Base-by-base conservation (phyloP, 805 yeast species). In the Myxozyma neotropica region DNA sequence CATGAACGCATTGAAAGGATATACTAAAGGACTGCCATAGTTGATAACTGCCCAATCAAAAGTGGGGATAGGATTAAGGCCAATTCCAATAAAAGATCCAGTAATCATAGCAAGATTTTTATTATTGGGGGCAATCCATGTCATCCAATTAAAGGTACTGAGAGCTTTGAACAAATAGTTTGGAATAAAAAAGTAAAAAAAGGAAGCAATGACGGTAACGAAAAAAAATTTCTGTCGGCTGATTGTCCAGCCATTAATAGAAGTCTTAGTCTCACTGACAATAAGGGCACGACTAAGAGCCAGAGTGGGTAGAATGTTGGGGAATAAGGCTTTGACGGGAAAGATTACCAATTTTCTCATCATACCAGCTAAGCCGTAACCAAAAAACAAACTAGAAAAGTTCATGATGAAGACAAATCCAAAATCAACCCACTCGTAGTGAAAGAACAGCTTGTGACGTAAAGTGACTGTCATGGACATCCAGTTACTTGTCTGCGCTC, bases 281-380 rank as follows among this genome's bases (percentile, higher is more conserved):
- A 77, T 79, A 48, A 82, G 71, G 0, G 85, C 81, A 53, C 79
- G 74, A 67, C 81, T 81, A 49, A 82, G 69, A 8, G 83, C 80
- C 36, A 82, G 63, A 0, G 78, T 72, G 19, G 85, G 84, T 61
- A 82, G 67, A 1, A 75, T 59, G 1, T 78, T 73, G 38, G 84
- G 86, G 85, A 87, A 84, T 38, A 84, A 68, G 64, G 84, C 81
- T 39, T 81, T 75, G 21, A 85, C 80, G 10, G 60, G 64, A 24
- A 31, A 59, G 19, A 55, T 78, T 1, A 78, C 78, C 33, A 85
- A 80, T 59, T 81, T 80, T 67, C 87, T 78, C 78, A 84, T 78
- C 21, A 85, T 68, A 51, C 87, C 86, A 4, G 89, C 88, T 69
- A 86, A 79, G 0, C 88, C 85, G 67, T 83, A 81, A 24, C 90